Evolutionary conservation across 2,329 filamentous ascomycete species (phyloP).

Genomic region (Bipolaris zeicola): DNA sequence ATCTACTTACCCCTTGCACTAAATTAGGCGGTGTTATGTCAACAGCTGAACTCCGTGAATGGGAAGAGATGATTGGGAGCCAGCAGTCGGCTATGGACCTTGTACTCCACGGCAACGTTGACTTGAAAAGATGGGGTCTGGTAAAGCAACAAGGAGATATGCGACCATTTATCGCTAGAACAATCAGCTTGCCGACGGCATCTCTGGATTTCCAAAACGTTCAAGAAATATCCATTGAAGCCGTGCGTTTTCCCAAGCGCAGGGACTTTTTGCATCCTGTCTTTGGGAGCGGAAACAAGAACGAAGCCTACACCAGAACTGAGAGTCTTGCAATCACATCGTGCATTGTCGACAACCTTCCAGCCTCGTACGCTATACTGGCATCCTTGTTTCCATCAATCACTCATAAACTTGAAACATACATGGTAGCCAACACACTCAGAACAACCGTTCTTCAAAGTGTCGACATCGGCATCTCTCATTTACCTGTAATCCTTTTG

Average conservation of each 20-base stretch:
- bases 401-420: constrained; percentile 69
- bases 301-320: constrained; percentile 51
- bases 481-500: constrained; percentile 64
- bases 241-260: constrained; percentile 57
- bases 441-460: constrained; percentile 59
- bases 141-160: constrained; percentile 28
- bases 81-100: constrained; percentile 19
- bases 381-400: constrained; percentile 74
- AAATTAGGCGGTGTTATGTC: constrained; percentile 7
- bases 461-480: constrained; percentile 55
- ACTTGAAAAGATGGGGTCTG: constrained; percentile 31
- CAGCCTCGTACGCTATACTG: constrained; percentile 54
- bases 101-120: constrained; percentile 6
- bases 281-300: constrained; percentile 10
- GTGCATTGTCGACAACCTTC: constrained; percentile 57
- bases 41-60: constrained; percentile 20
- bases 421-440: constrained; percentile 67
- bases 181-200: background rate
- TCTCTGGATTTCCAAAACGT: background rate
- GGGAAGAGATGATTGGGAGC: constrained; percentile 22
- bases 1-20: constrained; percentile 36
- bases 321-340: constrained; percentile 54
- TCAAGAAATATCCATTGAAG: constrained; percentile 19
- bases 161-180: constrained; percentile 28
- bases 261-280: constrained; percentile 63